Base-by-base conservation (phyloP, 2,329 filamentous ascomycete genomes). In the Penicillium nordicum region DNA sequence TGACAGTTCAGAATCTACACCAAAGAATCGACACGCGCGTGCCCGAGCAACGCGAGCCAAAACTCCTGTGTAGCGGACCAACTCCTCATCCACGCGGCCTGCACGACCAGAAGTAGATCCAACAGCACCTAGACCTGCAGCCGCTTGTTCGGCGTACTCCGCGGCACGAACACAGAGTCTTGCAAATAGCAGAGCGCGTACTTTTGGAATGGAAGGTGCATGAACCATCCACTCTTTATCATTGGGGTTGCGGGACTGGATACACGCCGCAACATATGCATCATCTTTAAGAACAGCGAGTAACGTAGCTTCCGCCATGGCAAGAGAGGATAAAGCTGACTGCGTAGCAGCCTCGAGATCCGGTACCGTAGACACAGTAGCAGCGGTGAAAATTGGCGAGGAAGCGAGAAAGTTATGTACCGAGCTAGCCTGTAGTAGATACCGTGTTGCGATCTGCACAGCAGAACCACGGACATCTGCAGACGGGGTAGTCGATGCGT, bases 221-320 rank as follows among this genome's bases (percentile, higher is more conserved):
- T 89, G 90, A 73, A 94, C 95, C 92, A 97, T 97, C 93, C 93
- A 99, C 63, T 97, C 93, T 59, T 84, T 91, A 72, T 92, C 91
- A 63, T 88, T 86, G 51, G 87, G 84, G 69, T 96, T 95, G 46
- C 92, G 83, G 55, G 88, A 85, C 67, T 96, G 90, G 0, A 91
- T 86, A 2, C 96, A 88, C 7, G 87, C 84, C 1, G 88, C 86
- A 1, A 93, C 88, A 68, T 97, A 97, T 0, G 93, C 92, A 68
- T 99, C 94, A 69, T 97, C 93, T 66, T 97, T 97, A 48, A 96
- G 74, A 0, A 97, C 91, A 0, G 91, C 91, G 1, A 97, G 83
- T 1, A 97, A 81, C 0, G 92, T 97, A 0, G 92, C 92, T 74
- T 97, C 93, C 2, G 92, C 91, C 32, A 94, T 80, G 0, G 90